Conservation (phyloP, 495 filamentous ascomycete genomes). For the Lentithecium fluviatile region DNA sequence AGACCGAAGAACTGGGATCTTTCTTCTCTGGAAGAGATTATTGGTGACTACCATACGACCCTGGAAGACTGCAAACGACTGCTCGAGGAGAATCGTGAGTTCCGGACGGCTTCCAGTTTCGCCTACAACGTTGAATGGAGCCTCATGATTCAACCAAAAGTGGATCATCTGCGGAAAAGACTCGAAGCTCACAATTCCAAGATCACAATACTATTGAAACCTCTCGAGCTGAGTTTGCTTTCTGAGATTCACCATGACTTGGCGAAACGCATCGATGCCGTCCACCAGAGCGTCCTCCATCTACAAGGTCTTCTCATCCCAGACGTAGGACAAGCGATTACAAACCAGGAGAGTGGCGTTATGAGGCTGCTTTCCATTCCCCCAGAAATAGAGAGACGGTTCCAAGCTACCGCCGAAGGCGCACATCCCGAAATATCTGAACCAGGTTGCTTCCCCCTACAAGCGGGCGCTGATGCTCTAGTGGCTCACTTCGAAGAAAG, state of each 20-base stretch:
- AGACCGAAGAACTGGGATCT: too few relatives aligned
- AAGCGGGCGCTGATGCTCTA: slow-evolving; percentile 32
- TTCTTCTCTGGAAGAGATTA: slow-evolving; percentile 29
- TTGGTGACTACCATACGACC: slow-evolving; percentile 35
- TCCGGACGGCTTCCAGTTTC: not conserved
- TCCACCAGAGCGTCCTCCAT: slow-evolving; percentile 17
- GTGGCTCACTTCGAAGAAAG: slow-evolving; percentile 27
- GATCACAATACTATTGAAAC: slow-evolving; percentile 34
- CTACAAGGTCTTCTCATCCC: slow-evolving; percentile 27
- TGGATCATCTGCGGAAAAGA: slow-evolving; percentile 22
- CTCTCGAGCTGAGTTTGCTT: slow-evolving; percentile 26
- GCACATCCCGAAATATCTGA: not conserved
- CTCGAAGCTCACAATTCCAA: slow-evolving; percentile 33
- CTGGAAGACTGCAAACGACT: slow-evolving; percentile 33
- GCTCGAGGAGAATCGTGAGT: slow-evolving; percentile 30
- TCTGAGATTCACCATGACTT: slow-evolving; percentile 28
- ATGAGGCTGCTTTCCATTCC: slow-evolving; percentile 4
- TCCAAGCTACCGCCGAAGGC: slow-evolving; percentile 17
- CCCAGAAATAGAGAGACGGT: slow-evolving; percentile 15
- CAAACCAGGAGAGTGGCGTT: not conserved
- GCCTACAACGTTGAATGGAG: slow-evolving; percentile 35
- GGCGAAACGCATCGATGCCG: slow-evolving; percentile 15
- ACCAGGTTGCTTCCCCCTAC: slow-evolving; percentile 23
- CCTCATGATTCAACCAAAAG: slow-evolving; percentile 28
- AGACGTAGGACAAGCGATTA: slow-evolving; percentile 23